Percentiles rank a stretch among this genome's conserved stretches.
phyloP scores from a whole-genome alignment of 345 rosid genomes.

The Litchi chinensis region DNA sequence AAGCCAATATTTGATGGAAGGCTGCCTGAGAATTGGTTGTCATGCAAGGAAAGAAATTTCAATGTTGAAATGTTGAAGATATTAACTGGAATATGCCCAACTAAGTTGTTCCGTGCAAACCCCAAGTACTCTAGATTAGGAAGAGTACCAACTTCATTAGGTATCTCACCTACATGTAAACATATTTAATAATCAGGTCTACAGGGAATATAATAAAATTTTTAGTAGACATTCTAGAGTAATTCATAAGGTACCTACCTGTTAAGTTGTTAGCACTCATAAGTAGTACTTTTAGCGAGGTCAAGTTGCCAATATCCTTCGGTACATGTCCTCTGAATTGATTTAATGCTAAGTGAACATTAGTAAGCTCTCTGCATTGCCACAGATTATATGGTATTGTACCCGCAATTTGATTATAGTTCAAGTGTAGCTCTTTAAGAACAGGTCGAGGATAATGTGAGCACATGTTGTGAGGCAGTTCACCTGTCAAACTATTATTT shows the following conservation, averaged over 20 bases:
- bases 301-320: slow-evolving; percentile 17
- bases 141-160: not conserved
- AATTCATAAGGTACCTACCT: slow-evolving; percentile 7
- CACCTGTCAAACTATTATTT: no score
- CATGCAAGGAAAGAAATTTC: not conserved
- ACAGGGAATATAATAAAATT: no score
- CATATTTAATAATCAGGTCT: not conserved
- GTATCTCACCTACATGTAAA: not conserved
- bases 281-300: slow-evolving; percentile 10
- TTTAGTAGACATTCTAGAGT: not conserved
- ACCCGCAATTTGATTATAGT: no score
- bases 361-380: no score
- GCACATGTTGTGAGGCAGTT: no score
- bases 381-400: no score
- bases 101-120: not conserved
- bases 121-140: not conserved
- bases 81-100: not conserved
- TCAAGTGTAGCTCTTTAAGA: no score
- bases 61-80: slow-evolving; percentile 14
- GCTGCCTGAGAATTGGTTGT: not conserved
- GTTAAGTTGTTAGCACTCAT: slow-evolving; percentile 12
- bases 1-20: not conserved
- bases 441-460: no score
- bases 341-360: no score
- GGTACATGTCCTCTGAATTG: slow-evolving; percentile 13